These are phyloP conservation scores for Populus davidiana DNA, from an alignment of 345 rosid genomes.

Conservation along the genomic window DNA sequence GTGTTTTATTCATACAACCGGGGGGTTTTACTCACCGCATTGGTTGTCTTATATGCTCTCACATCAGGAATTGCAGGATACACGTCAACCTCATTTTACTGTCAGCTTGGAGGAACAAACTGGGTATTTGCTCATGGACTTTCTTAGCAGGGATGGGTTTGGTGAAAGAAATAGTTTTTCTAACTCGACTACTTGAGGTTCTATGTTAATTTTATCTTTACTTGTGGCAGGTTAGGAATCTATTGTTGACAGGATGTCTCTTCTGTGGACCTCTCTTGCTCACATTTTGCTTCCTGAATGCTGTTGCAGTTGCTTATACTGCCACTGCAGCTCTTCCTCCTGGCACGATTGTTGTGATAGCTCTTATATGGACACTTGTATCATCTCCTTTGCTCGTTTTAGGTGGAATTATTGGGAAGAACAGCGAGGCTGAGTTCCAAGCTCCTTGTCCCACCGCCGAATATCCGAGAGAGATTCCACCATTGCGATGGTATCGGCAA, in stretches of 20 bases:
- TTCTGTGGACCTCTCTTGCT: conserved; percentile 86
- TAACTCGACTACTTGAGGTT: no score
- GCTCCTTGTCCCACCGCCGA: conserved; percentile 84
- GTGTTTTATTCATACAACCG: conserved; percentile 88
- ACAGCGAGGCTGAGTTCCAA: conserved; percentile 84
- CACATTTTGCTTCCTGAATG: conserved; percentile 31
- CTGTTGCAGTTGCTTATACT: conserved; percentile 67
- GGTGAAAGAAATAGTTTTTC: no score
- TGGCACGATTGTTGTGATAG: conserved; percentile 78
- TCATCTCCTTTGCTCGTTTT: conserved; percentile 78
- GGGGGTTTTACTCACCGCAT: conserved; percentile 80
- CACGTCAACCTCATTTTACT: conserved; percentile 71
- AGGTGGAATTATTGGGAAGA: conserved; percentile 91
- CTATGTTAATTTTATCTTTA: background rate
- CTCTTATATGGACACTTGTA: conserved; percentile 78
- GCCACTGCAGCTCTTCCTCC: conserved; percentile 84
- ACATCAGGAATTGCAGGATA: conserved; percentile 93
- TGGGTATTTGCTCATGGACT: conserved; percentile 46
- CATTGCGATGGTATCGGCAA: no score
- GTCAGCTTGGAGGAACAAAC: conserved; percentile 84
- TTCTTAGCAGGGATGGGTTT: no score
- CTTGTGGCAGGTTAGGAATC: conserved; percentile 62
- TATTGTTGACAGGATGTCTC: conserved; percentile 75
- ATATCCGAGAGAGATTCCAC: conserved; percentile 72
- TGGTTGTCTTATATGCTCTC: conserved; percentile 78